Base-by-base conservation (phyloP, 2,329 filamentous ascomycete species). In the Ceratocystis harringtonii region DNA sequence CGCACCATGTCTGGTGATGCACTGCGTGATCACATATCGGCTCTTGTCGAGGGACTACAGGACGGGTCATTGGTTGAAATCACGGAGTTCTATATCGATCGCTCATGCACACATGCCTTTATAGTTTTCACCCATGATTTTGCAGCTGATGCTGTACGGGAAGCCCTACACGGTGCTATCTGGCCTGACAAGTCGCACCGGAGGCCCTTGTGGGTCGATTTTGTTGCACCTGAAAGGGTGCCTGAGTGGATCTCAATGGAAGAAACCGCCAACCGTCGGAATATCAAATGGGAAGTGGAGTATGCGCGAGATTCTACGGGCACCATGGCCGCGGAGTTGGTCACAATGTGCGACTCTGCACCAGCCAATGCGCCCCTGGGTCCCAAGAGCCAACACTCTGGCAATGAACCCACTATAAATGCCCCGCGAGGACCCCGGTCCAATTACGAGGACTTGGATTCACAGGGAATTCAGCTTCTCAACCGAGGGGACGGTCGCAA, bases 151-250 rank as follows among this genome's bases (percentile, higher is more conserved):
- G 83, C 90, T 25, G 91, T 89, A 7, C 87, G 92, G 61, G 81
- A 84, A 8, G 81, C 82, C 1, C 78, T 97, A 1, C 92, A 99
- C 74, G 83, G 85, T 66, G 82, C 81, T 25, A 82, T 91, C 44
- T 97, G 92, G 90, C 92, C 92, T 0, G 84, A 91, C 67, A 92
- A 97, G 75, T 84, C 86, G 67, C 89, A 87, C 69, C 83, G 94
- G 41, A 95, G 94, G 73, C 81, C 85, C 0, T 80, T 97, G 0
- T 95, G 87, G 83, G 89, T 90, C 2, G 94, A 99, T 73, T 97
- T 94, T 73, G 81, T 97, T 22, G 92, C 92, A 0, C 82, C 87
- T 19, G 84, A 90, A 30, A 83, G 84, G 69, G 80, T 95, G 3
- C 74, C 77, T 15, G 81, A 81, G 28, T 97, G 91, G 90, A 86